A percentile compares a stretch with the other conserved stretches of the same genome.
phyloP scores from a whole-genome alignment of 768 basidiomycete species.

The Russula olivacea region DNA sequence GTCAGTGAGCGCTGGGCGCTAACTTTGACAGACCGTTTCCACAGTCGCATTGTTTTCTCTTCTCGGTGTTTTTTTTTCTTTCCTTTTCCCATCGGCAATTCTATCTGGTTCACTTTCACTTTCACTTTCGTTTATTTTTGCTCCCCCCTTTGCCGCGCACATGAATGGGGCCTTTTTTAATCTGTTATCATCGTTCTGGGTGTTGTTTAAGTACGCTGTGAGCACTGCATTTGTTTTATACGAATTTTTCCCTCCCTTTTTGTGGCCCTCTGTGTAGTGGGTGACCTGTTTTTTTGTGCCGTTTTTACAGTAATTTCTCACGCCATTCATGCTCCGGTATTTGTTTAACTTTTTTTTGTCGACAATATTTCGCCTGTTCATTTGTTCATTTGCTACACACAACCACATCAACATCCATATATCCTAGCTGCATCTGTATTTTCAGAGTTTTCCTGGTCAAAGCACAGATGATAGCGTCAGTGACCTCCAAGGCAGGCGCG shows the following conservation, averaged over 20 bases:
- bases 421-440: conserved; percentile 27
- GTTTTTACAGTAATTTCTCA: no score
- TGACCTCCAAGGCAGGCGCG: no score
- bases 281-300: not conserved
- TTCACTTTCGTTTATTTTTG: not conserved
- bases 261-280: not conserved
- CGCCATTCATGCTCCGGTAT: not conserved
- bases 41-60: no score
- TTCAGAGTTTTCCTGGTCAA: not conserved
- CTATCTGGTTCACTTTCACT: not conserved
- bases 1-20: conserved; percentile 21
- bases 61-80: not conserved
- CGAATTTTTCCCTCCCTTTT: not conserved
- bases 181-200: not conserved
- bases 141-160: not conserved
- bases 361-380: conserved; percentile 1
- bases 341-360: not conserved
- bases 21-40: not conserved
- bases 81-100: not conserved
- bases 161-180: not conserved
- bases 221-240: conserved; percentile 15
- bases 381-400: conserved; percentile 22
- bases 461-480: not conserved
- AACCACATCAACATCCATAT: conserved; percentile 23
- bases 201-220: conserved; percentile 26